Evolutionary conservation across 208 protist species (phyloP), one percentile per base, ranked within the genome.

Genomic region (Leishmania tarentolae): DNA sequence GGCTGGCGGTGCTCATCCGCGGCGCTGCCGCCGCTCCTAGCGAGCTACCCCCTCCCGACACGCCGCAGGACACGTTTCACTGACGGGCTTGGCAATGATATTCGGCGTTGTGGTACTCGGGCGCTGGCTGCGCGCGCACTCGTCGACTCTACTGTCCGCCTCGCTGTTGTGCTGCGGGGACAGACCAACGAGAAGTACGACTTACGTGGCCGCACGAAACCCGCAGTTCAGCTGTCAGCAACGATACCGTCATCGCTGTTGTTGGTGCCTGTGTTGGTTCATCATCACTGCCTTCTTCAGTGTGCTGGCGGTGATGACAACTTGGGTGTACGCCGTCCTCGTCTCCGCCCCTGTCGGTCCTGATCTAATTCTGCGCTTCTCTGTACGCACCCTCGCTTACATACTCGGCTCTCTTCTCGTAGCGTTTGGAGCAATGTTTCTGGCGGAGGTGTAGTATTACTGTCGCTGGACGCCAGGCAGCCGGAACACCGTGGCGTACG

Each of bases 301-400:
- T 21, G 81, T 94, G 31, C 78, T 91, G 15, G 88, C 80, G 4
- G 76, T 83, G 31, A 59, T 98, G 9, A 52, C 97, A 3, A 97
- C 91, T 15, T 99, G 98, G 97, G 97, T 98, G 37, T 99, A 99
- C 68, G 90, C 91, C 13, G 91, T 80, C 11, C 84, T 99, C 56
- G 50, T 97, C 19, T 90, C 84, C 15, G 76, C 93, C 3, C 96
- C 95, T 21, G 85, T 99, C 21, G 97, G 87, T 37, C 83, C 98
- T 9, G 85, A 97, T 83, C 63, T 97, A 19, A 75, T 98, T 0
- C 21, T 92, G 35, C 86, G 88, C 42, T 88, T 84, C 73, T 87
- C 89, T 50, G 66, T 5, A 47, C 82, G 15, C 37, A 83, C 90
- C 1, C 42, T 78, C 8, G 31, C 87, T 28, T 90, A 69, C 53